Percentiles rank a stretch among this genome's conserved stretches.
phyloP scores from a whole-genome alignment of 495 filamentous ascomycete species.

The Hypoxylon fragiforme region DNA sequence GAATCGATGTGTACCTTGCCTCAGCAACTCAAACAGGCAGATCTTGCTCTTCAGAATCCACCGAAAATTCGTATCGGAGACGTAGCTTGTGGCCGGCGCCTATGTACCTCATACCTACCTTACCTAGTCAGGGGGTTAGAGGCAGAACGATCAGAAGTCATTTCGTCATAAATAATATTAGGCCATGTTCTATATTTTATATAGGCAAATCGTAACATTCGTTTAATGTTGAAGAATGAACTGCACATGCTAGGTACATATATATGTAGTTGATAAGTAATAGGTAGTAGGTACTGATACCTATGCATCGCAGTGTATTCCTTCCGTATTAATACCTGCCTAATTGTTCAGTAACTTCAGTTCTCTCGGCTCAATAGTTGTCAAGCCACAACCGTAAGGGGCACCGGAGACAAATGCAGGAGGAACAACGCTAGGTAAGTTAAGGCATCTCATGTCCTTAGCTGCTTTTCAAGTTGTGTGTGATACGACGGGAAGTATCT shows the following conservation, averaged over 20 bases:
- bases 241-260: too few relatives aligned
- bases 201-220: too few relatives aligned
- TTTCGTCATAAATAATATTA: neutral
- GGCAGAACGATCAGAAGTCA: neutral
- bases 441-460: conserved; percentile 8
- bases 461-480: neutral
- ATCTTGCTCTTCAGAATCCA: neutral
- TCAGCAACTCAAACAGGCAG: too few relatives aligned
- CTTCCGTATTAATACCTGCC: neutral
- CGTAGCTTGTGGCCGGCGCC: neutral
- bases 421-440: conserved; percentile 14
- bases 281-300: neutral
- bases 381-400: conserved; percentile 7
- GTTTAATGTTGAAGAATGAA: too few relatives aligned
- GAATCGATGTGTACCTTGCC: neutral
- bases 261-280: too few relatives aligned
- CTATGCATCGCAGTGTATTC: neutral
- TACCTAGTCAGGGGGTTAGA: neutral
- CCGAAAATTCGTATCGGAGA: neutral
- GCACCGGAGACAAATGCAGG: neutral
- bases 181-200: too few relatives aligned
- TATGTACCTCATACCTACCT: too few relatives aligned
- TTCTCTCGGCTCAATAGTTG: too few relatives aligned
- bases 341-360: neutral
- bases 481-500: conserved; percentile 5